phyloP scores from a whole-genome alignment of 2,329 filamentous ascomycete species.

The Cordyceps pruinosa region DNA sequence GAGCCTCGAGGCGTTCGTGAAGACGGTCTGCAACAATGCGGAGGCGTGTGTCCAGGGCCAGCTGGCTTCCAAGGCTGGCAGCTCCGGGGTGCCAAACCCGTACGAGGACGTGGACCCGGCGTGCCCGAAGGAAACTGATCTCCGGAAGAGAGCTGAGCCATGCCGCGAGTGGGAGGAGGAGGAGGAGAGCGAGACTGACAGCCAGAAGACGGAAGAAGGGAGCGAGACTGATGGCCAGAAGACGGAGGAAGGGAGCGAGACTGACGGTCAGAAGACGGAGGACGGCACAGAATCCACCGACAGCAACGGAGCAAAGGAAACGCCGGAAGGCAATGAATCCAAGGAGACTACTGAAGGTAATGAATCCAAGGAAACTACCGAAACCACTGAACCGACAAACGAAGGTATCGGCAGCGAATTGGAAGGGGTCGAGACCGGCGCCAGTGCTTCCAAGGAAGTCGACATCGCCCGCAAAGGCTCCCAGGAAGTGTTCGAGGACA shows the following conservation, averaged over 20 bases:
- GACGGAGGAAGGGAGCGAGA: not conserved
- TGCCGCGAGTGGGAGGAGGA: not conserved
- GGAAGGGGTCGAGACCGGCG: too few relatives aligned
- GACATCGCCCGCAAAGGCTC: not conserved
- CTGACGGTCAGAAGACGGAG: not conserved
- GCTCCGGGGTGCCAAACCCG: not conserved
- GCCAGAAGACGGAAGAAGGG: not conserved
- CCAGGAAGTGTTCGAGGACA: not conserved
- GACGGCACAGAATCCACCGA: not conserved
- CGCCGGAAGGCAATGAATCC: not conserved
- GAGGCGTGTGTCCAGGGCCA: not conserved
- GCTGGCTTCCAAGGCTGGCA: not conserved
- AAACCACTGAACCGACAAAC: not conserved
- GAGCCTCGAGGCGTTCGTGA: not conserved
- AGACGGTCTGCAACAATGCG: not conserved
- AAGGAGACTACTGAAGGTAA: not conserved
- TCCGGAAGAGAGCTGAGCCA: not conserved
- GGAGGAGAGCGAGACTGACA: not conserved
- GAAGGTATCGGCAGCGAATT: not conserved
- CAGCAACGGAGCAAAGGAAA: too few relatives aligned
- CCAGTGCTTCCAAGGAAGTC: too few relatives aligned
- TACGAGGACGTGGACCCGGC: not conserved
- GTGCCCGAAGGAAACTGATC: not conserved
- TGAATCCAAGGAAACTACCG: not conserved
- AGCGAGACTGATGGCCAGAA: not conserved